These are phyloP conservation scores for Peronosclerospora sorghi DNA, from an alignment of 352 stramenopile genomes.

Conservation along the genomic window DNA sequence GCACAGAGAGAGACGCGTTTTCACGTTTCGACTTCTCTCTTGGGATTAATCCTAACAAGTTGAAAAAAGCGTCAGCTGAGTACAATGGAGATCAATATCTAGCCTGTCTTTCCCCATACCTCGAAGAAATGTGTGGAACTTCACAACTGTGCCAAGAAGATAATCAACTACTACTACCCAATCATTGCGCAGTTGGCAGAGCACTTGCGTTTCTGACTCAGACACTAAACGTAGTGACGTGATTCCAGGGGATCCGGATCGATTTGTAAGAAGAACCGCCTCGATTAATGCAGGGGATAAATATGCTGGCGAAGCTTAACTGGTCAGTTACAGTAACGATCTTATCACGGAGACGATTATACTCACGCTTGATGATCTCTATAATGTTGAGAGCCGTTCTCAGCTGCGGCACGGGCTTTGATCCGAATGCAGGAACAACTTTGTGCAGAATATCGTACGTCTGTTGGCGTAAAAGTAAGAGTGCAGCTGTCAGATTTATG, in stretches of 20 bases:
- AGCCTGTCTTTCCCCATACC: constrained; percentile 11
- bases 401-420: constrained; percentile 42
- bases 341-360: neutral
- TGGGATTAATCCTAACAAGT: constrained; percentile 5
- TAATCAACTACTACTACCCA: constrained; percentile 56
- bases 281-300: constrained; percentile 20
- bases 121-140: constrained; percentile 48
- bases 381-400: constrained; percentile 30
- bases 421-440: constrained; percentile 52
- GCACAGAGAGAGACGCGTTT: constrained; percentile 23
- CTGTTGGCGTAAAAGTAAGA: constrained; percentile 15
- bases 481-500: neutral
- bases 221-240: constrained; percentile 32
- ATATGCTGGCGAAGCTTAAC: constrained; percentile 8
- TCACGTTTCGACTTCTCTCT: constrained; percentile 13
- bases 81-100: too few species aligned
- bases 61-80: neutral
- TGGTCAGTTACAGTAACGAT: too few species aligned
- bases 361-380: constrained; percentile 40
- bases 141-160: constrained; percentile 22
- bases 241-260: constrained; percentile 21
- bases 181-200: constrained; percentile 63
- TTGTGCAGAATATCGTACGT: constrained; percentile 56
- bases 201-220: constrained; percentile 25
- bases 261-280: constrained; percentile 18